These are phyloP conservation scores for Pleurostoma richardsiae DNA, from an alignment of 2,329 filamentous ascomycete genomes.

Conservation along the genomic window DNA sequence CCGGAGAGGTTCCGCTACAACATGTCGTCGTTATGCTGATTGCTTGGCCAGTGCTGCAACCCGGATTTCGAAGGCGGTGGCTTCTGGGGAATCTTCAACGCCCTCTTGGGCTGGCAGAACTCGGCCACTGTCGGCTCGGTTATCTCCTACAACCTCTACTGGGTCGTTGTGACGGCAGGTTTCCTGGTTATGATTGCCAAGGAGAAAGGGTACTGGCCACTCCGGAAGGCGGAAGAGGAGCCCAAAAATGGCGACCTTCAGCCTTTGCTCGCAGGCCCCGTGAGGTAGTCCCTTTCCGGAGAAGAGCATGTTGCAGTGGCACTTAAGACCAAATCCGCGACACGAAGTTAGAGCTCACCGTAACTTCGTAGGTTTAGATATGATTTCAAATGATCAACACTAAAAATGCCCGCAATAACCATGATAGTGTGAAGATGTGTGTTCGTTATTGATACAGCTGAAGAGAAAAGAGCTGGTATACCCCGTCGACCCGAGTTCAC, in stretches of 20 bases:
- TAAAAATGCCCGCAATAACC: no score
- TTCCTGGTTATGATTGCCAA: constrained; percentile 63
- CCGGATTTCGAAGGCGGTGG: constrained; percentile 66
- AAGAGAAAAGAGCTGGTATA: no score
- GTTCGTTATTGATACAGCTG: no score
- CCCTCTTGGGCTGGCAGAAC: constrained; percentile 82
- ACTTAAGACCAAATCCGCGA: no score
- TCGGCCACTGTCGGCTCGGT: constrained; percentile 84
- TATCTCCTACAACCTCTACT: constrained; percentile 84
- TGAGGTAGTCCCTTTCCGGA: background rate
- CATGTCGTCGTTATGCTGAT: constrained; percentile 2
- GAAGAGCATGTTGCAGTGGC: no score
- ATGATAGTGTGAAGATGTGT: no score
- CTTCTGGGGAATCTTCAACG: constrained; percentile 85
- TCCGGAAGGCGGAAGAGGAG: constrained; percentile 24
- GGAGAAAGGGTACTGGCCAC: constrained; percentile 52
- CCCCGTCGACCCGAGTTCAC: no score
- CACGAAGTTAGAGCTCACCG: no score
- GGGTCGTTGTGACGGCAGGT: constrained; percentile 64
- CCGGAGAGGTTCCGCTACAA: constrained; percentile 4
- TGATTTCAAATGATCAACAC: no score
- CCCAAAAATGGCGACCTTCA: background rate
- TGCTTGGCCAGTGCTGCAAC: constrained; percentile 66
- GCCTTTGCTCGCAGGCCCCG: background rate
- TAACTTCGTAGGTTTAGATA: no score